These are phyloP conservation scores for Terana coerulea DNA, from an alignment of 768 basidiomycete species.

Conservation along the genomic window DNA sequence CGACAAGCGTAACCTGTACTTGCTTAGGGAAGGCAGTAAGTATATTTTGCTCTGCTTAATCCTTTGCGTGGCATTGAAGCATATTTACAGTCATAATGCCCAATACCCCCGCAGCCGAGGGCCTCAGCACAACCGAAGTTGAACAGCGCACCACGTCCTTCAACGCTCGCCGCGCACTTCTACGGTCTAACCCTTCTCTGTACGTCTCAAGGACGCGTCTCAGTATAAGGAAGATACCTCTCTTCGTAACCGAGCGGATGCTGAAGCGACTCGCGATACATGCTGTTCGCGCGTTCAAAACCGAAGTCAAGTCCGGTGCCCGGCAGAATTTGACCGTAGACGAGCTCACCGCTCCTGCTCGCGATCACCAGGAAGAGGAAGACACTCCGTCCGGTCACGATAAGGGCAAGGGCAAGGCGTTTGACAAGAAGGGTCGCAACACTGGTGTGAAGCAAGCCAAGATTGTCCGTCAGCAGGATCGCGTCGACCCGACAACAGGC, in stretches of 20 bases:
- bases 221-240: constrained; percentile 88
- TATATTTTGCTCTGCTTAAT: constrained; percentile 12
- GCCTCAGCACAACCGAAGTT: constrained; percentile 69
- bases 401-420: constrained; percentile 27
- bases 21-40: constrained; percentile 93
- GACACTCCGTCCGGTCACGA: constrained; percentile 18
- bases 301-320: constrained; percentile 62
- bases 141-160: constrained; percentile 84
- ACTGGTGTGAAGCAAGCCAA: constrained; percentile 83
- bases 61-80: neutral
- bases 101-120: constrained; percentile 74
- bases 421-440: constrained; percentile 27
- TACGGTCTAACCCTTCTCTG: constrained; percentile 89
- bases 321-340: constrained; percentile 65
- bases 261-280: constrained; percentile 86
- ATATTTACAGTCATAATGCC: constrained; percentile 77
- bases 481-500: constrained; percentile 84
- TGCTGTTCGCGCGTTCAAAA: constrained; percentile 73
- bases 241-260: constrained; percentile 85
- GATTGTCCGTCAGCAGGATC: constrained; percentile 84
- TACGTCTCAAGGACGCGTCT: constrained; percentile 95
- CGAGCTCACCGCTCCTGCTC: constrained; percentile 53
- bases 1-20: constrained; percentile 94
- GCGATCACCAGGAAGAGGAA: constrained; percentile 24
- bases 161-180: constrained; percentile 76